phyloP scores from a whole-genome alignment of 202 grass and related monocot species.

The Schoenoplectus tabernaemontani region DNA sequence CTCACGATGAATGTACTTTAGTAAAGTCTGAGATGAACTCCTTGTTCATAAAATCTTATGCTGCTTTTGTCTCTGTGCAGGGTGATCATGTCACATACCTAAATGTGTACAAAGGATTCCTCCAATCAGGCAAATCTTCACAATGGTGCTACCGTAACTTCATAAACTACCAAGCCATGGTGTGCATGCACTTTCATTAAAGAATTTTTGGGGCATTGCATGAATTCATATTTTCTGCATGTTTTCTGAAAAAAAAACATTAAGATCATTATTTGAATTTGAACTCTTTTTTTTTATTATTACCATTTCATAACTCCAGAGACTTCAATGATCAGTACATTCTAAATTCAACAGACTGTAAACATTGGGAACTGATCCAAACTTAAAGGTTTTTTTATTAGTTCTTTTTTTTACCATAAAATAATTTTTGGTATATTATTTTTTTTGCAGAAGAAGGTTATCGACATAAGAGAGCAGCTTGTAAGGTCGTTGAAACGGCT shows the following conservation, averaged over 20 bases:
- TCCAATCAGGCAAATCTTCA: slow-evolving; percentile 81
- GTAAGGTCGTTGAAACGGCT: slow-evolving; percentile 61
- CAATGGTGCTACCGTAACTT: slow-evolving; percentile 99
- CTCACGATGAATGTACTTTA: neutral
- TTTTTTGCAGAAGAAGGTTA: slow-evolving; percentile 72
- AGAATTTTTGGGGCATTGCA: neutral
- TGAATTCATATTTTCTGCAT: neutral
- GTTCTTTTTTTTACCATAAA: neutral
- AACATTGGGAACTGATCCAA: neutral
- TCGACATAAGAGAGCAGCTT: slow-evolving; percentile 84
- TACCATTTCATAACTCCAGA: neutral
- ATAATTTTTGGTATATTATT: slow-evolving; percentile 23
- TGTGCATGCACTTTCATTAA: slow-evolving; percentile 18
- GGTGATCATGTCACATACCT: slow-evolving; percentile 93
- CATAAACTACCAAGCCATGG: slow-evolving; percentile 90
- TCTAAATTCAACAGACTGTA: neutral
- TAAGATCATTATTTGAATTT: neutral
- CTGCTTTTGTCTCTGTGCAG: slow-evolving; percentile 27
- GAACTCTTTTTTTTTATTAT: neutral
- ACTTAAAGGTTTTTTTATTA: neutral
- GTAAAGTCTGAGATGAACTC: neutral
- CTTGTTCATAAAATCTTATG: neutral
- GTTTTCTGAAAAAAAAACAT: neutral
- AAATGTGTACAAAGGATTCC: slow-evolving; percentile 95
- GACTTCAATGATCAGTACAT: neutral